These are phyloP conservation scores for Beauveria sp. DNA, from an alignment of 2,329 filamentous ascomycete species.

Conservation along the genomic window DNA sequence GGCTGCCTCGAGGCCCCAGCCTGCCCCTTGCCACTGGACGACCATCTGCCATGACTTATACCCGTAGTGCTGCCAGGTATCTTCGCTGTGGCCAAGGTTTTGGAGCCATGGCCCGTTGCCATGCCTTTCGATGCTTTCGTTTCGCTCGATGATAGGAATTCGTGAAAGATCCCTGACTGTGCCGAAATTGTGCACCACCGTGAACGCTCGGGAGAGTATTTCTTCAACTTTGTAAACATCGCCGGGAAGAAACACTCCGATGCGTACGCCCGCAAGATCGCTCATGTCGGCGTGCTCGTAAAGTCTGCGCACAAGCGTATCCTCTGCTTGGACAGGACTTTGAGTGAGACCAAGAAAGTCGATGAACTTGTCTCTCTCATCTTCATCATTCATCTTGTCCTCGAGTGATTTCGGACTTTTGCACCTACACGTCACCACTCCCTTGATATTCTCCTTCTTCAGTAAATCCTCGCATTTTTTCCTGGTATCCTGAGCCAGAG, in stretches of 20 bases:
- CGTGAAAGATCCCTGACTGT: too few species aligned
- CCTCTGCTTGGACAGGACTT: neutral
- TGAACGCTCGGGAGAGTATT: neutral
- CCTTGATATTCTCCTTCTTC: slow-evolving; percentile 13
- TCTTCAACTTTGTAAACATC: neutral
- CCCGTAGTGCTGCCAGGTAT: neutral
- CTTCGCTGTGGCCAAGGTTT: too few species aligned
- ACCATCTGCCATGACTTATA: neutral
- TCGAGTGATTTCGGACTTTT: neutral
- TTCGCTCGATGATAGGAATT: too few species aligned
- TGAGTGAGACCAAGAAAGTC: neutral
- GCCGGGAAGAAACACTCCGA: neutral
- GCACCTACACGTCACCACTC: slow-evolving; percentile 20
- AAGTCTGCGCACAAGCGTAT: neutral
- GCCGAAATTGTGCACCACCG: neutral
- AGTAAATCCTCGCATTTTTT: too few species aligned
- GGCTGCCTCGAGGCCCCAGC: too few species aligned
- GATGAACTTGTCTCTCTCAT: neutral
- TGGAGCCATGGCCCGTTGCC: too few species aligned
- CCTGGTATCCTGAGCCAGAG: too few species aligned
- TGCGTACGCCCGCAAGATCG: neutral
- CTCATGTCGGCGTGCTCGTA: neutral
- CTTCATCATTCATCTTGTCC: neutral
- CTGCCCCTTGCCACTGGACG: too few species aligned
- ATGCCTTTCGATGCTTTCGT: too few species aligned